Evolutionary conservation across 2,329 filamentous ascomycete species (phyloP), one percentile per base, ranked within the genome.

Genomic region (Penicillium sp.): DNA sequence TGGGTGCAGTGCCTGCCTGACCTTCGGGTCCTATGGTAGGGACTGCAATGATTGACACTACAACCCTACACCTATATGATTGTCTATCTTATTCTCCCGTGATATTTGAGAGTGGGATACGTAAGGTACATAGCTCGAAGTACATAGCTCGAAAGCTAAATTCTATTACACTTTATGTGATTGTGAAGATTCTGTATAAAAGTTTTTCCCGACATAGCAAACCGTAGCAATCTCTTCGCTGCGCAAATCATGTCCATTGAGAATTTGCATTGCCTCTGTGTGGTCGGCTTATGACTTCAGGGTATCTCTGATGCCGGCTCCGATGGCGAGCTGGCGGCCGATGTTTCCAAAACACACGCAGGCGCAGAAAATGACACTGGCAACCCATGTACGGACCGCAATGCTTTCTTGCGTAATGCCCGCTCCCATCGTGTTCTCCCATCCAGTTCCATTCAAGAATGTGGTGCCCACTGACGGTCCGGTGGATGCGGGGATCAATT

Each of bases 301-400:
- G 20, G 47, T 47, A 42, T 61, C 48, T 48, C 49, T 59, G 45
- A 44, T 31, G 13, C 51, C 51, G 42, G 59, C 58, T 42, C 62
- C 76, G 53, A 81, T 69, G n/a, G 84, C 83, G 54, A 97, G 70
- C 51, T 87, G 78, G 52, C 93, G 77, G 10, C 93, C 93, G 62
- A 98, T 89, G 64, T 95, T 97, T 9, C 93, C 93, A 74, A 98
- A 96, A 69, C 90, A 96, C 8, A 97, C 81, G 58, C 88, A 89
- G 62, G 88, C 94, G 70, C 93, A 96, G 66, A 96, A 98, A 41
- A 98, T 71, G 22, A 97, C 89, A 62, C 89, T 95, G 20, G 91
- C 77, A 62, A 95, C 85, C 91, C 93, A 98, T 4, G 89, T 87
- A 10, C 83, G 84, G 14, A 86, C 47, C 78, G 78, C 49, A 79